phyloP scores from a whole-genome alignment of 148 eudicot genomes.

The Dysphania ambrosioides region DNA sequence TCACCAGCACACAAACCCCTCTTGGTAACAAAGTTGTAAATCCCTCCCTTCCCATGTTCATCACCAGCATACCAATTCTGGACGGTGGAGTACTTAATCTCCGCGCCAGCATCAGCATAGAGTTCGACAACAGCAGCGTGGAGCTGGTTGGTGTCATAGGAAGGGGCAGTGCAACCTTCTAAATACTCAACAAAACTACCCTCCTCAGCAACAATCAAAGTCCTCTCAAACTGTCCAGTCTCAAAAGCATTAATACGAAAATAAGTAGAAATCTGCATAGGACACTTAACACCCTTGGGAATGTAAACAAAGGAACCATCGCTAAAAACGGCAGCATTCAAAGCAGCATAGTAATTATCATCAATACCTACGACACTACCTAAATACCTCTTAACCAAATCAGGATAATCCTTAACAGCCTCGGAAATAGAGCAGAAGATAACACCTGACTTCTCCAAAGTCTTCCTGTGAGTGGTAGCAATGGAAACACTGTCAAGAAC shows the following conservation, averaged over 20 bases:
- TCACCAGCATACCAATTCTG: slow-evolving; percentile 98
- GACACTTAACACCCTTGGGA: slow-evolving; percentile 71
- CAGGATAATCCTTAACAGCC: slow-evolving; percentile 80
- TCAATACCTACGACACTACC: slow-evolving; percentile 78
- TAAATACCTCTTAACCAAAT: slow-evolving; percentile 65
- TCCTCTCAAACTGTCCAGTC: slow-evolving; percentile 92
- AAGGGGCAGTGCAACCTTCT: slow-evolving; percentile 94
- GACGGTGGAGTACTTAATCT: slow-evolving; percentile 85
- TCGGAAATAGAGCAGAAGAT: slow-evolving; percentile 93
- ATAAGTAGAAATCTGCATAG: slow-evolving; percentile 95
- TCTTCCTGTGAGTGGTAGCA: slow-evolving; percentile 82
- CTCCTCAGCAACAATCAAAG: slow-evolving; percentile 86
- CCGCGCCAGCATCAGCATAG: slow-evolving; percentile 65
- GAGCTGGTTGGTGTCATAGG: slow-evolving; percentile 78
- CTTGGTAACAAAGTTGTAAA: slow-evolving; percentile 90
- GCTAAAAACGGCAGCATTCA: slow-evolving; percentile 93
- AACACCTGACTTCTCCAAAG: slow-evolving; percentile 69
- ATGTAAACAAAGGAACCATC: slow-evolving; percentile 93
- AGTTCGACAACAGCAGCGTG: slow-evolving; percentile 95
- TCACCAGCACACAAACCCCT: slow-evolving; percentile 84
- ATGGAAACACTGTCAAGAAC: slow-evolving; percentile 91
- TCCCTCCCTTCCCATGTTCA: slow-evolving; percentile 82
- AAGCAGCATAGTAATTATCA: slow-evolving; percentile 84
- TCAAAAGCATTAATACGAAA: slow-evolving; percentile 89
- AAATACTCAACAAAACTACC: slow-evolving; percentile 90